Base-by-base conservation (phyloP, 371 early-diverging fungal genomes). In the Basidiobolus meristosporus region DNA sequence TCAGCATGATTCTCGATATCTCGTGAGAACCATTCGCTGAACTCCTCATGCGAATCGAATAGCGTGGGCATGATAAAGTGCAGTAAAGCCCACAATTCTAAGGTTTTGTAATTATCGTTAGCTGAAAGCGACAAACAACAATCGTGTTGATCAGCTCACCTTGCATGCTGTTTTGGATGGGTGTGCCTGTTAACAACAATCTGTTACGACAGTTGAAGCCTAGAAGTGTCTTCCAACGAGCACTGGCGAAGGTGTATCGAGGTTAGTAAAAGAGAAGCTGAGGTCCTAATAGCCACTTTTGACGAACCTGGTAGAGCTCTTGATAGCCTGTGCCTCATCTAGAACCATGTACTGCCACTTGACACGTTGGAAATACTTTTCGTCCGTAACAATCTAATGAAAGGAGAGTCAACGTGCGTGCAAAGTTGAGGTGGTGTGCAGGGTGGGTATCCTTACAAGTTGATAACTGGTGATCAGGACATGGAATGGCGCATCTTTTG, bases 271-370 rank as follows among this genome's bases (percentile, higher is more conserved):
- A 17, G 14, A 22, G 11, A n/a, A 7, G 17, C 14, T 6, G 15
- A 6, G 5, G 16, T 26, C 44, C 11, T 3, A 21, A 11, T 16
- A 2, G 12, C 1, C 19, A n/a, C n/a, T 26, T 38, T 17, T 9
- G 2, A 40, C 29, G 20, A 39, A 43, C 43, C 43, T 77, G 1
- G 71, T 54, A 10, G 82, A 83, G 52, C 84, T 87, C 59, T 98
- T 98, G 53, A 97, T 95, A 7, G 96, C 93, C 51, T 96, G 96
- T 2, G 97, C 97, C 61, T 96, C 98, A 60, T 98, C 98, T 19
- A 96, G 62, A 36, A 98, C 76, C 93, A 97, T 90, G 54, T 93
- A 98, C 62, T 93, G 88, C 93, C 93, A 98, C 54, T 86, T 88
- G 45, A 89, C 73, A 20, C 84, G 72, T 48, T 74, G 76, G 40